Evolutionary conservation across 148 eudicot genomes (phyloP).

Genomic region (Gaultheria prostrata): DNA sequence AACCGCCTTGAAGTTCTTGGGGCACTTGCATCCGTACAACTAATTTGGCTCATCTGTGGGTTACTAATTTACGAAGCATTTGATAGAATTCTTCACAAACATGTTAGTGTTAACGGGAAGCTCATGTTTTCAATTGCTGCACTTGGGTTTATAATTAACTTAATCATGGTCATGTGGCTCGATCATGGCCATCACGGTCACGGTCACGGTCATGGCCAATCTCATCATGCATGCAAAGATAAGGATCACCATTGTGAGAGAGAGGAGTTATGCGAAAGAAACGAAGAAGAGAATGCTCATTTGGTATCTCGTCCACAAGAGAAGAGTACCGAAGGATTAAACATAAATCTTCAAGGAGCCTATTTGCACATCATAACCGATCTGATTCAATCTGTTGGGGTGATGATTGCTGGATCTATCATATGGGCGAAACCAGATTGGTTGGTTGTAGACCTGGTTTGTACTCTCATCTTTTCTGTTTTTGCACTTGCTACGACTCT

Average conservation of each 20-base stretch:
- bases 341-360: slow-evolving; percentile 65
- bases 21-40: slow-evolving; percentile 46
- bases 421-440: slow-evolving; percentile 56
- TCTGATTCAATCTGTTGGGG: slow-evolving; percentile 55
- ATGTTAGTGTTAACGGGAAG: slow-evolving; percentile 34
- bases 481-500: slow-evolving; percentile 42
- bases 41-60: slow-evolving; percentile 55
- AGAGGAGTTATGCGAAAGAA: not conserved
- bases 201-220: slow-evolving; percentile 15
- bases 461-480: slow-evolving; percentile 52
- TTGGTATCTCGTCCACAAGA: slow-evolving; percentile 27
- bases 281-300: slow-evolving; percentile 23
- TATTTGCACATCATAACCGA: slow-evolving; percentile 59
- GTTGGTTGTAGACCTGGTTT: slow-evolving; percentile 58
- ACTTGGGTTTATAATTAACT: slow-evolving; percentile 44
- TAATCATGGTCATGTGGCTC: slow-evolving; percentile 43
- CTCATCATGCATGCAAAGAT: slow-evolving; percentile 13
- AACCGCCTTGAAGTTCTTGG: slow-evolving; percentile 50
- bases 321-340: slow-evolving; percentile 17
- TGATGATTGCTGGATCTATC: slow-evolving; percentile 53
- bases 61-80: slow-evolving; percentile 46
- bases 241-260: slow-evolving; percentile 12
- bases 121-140: slow-evolving; percentile 52
- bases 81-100: slow-evolving; percentile 33
- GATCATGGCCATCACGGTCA: slow-evolving; percentile 25